These are phyloP conservation scores for Colletotrichum chlorophyti DNA, from an alignment of 2,329 filamentous ascomycete species.

Conservation along the genomic window DNA sequence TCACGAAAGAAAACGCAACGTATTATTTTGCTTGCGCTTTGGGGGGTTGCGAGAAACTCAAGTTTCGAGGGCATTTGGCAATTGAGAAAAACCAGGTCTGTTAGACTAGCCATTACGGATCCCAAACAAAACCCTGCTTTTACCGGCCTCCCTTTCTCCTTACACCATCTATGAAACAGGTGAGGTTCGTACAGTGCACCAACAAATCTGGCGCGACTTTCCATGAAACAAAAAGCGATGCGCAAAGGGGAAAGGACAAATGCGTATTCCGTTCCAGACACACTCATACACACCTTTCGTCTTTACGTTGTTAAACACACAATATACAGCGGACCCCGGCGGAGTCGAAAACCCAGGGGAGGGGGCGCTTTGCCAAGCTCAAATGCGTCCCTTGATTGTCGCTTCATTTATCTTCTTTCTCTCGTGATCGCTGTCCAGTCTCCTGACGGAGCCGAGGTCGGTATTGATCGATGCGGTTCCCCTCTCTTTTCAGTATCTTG, in stretches of 20 bases:
- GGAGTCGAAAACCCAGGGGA: not conserved
- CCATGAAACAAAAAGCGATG: not conserved
- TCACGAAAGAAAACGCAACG: no score
- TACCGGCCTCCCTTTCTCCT: constrained; percentile 20
- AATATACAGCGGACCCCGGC: constrained; percentile 16
- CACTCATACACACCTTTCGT: constrained; percentile 1
- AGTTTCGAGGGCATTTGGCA: constrained; percentile 6
- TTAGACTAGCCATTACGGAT: constrained; percentile 22
- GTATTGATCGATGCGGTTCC: not conserved
- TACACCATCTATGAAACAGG: constrained; percentile 24
- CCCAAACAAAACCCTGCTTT: constrained; percentile 24
- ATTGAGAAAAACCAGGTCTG: constrained; percentile 25
- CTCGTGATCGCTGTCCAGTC: not conserved
- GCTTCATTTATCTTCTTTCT: not conserved
- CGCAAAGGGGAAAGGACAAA: not conserved
- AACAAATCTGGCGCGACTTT: not conserved
- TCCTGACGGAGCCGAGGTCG: not conserved
- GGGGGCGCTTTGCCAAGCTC: not conserved
- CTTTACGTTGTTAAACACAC: constrained; percentile 14
- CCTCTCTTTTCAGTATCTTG: constrained; percentile 29
- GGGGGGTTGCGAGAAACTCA: no score
- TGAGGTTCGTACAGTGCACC: constrained; percentile 6
- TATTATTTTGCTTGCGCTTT: no score
- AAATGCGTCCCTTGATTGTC: not conserved
- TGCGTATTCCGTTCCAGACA: not conserved